These are phyloP conservation scores for Lipomyces yamadae DNA, from an alignment of 805 yeast genomes.

Conservation along the genomic window DNA sequence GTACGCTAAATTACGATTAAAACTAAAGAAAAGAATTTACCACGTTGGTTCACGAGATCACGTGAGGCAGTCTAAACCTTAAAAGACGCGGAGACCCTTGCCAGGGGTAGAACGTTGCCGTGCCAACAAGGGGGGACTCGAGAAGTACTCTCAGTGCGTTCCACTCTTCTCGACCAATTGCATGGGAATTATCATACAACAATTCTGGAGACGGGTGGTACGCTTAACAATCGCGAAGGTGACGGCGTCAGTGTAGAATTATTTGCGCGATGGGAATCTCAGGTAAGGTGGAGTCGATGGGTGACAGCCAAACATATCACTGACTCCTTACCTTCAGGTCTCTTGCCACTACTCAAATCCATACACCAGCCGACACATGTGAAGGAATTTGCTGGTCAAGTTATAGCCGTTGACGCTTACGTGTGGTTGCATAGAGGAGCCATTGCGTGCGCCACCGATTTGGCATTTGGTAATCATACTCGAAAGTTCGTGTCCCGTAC, in stretches of 20 bases:
- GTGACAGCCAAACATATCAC: background rate
- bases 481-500: slow-evolving; percentile 36
- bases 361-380: slow-evolving; percentile 67
- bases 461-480: slow-evolving; percentile 74
- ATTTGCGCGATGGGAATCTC: slow-evolving; percentile 25
- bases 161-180: background rate
- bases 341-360: slow-evolving; percentile 76
- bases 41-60: background rate
- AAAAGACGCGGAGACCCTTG: background rate
- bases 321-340: slow-evolving; percentile 50
- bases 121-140: background rate
- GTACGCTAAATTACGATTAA: background rate
- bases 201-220: background rate
- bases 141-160: background rate
- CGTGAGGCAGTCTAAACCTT: background rate
- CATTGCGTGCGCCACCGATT: slow-evolving; percentile 79
- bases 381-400: slow-evolving; percentile 65
- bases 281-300: slow-evolving; percentile 6
- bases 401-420: slow-evolving; percentile 85
- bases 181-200: background rate
- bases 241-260: background rate
- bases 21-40: background rate
- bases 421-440: slow-evolving; percentile 95
- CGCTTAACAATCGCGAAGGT: background rate
- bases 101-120: background rate